These are phyloP conservation scores for Aspergillus mulundensis DNA, from an alignment of 495 filamentous ascomycete genomes.

Conservation along the genomic window DNA sequence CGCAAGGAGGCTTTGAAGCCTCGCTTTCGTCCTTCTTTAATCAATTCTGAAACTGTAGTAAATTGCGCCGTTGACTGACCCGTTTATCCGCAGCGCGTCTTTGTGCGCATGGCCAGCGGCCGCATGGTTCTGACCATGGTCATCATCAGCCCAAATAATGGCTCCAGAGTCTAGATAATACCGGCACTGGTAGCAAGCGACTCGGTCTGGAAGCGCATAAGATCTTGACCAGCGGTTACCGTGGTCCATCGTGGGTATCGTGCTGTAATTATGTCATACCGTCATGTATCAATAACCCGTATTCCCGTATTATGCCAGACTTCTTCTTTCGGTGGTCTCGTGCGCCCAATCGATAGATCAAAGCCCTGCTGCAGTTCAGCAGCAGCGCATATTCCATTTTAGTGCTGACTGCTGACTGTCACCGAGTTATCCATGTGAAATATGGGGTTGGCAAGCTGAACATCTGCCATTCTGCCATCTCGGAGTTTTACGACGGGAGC, in stretches of 20 bases:
- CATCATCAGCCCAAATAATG: neutral
- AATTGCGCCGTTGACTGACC: neutral
- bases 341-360: conserved; percentile 12
- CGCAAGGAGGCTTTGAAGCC: neutral
- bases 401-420: neutral
- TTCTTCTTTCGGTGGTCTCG: conserved; percentile 9
- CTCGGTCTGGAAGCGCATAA: conserved; percentile 13
- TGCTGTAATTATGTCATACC: conserved; percentile 1
- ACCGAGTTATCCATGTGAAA: neutral
- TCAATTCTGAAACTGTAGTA: conserved; percentile 12
- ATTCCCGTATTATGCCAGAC: neutral
- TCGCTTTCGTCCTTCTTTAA: conserved; percentile 1
- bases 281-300: neutral
- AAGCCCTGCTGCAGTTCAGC: neutral
- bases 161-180: too few relatives aligned
- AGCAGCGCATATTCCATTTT: neutral
- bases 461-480: neutral
- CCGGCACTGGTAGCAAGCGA: too few relatives aligned
- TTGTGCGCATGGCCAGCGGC: neutral
- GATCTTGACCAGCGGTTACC: conserved; percentile 17
- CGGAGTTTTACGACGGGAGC: neutral
- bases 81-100: neutral
- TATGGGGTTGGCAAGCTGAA: neutral
- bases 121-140: neutral
- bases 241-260: conserved; percentile 13